Percentiles rank a stretch among this genome's conserved stretches.
Evolutionary conservation across 2,329 filamentous ascomycete species (phyloP).

Genomic region (Arachnomyces sp.): DNA sequence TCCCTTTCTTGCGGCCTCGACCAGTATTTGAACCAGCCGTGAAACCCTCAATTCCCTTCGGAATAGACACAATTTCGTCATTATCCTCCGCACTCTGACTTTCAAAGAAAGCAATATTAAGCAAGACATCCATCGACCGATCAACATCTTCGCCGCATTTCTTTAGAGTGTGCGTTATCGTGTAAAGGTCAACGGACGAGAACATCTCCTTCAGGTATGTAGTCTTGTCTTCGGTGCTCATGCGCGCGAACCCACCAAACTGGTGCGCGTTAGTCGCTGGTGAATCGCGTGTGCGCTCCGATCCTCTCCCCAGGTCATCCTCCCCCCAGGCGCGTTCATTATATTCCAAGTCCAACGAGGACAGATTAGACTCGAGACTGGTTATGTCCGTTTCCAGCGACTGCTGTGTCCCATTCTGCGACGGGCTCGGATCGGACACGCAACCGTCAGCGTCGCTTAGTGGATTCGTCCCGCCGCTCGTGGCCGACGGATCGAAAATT

Average conservation of each 20-base stretch:
- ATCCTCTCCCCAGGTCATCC: not conserved
- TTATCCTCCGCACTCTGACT: conserved; percentile 48
- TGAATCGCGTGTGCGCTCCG: not conserved
- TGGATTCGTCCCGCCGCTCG: conserved; percentile 38
- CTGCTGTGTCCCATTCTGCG: conserved; percentile 24
- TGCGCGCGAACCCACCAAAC: conserved; percentile 17
- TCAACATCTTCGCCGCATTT: conserved; percentile 62
- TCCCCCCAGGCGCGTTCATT: not conserved
- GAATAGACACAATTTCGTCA: conserved; percentile 34
- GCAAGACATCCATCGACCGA: conserved; percentile 67
- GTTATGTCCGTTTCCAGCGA: conserved; percentile 46
- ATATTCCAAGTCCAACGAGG: conserved; percentile 26
- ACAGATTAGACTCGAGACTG: conserved; percentile 42
- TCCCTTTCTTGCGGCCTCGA: conserved; percentile 34
- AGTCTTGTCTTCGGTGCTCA: conserved; percentile 52
- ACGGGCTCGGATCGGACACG: conserved; percentile 21
- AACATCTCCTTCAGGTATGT: conserved; percentile 63
- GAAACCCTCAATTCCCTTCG: conserved; percentile 79
- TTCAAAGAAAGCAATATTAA: conserved; percentile 72
- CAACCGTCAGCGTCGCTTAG: conserved; percentile 20
- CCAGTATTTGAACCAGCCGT: conserved; percentile 45
- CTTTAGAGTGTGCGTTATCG: conserved; percentile 59
- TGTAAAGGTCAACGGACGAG: conserved; percentile 56
- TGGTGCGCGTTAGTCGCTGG: conserved; percentile 5
- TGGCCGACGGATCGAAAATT: conserved; percentile 71